Evolutionary conservation across 148 eudicot genomes (phyloP), one percentile per base, ranked within the genome.

Genomic region (Mesembryanthemum crystallinum): DNA sequence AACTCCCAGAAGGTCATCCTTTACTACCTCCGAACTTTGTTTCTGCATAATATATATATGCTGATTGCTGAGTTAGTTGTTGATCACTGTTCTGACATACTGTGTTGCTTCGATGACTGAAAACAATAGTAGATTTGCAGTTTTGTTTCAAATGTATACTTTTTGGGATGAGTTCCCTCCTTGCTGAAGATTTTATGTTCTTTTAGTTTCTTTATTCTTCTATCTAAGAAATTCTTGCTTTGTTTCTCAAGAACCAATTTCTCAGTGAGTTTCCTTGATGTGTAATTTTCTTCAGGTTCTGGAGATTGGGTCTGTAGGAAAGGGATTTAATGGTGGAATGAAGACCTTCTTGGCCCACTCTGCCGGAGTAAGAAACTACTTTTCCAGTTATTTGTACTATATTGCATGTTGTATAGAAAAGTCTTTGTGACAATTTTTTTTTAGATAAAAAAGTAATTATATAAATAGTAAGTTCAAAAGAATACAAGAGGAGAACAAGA

Each of bases 291-390:
- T 80, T 72, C 82, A 96, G 99, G 92, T 96, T 73, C 42, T 96
- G 72, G 99, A 96, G 86, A 85, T 92, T 83, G 98, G 99, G 74
- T 91, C 99, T 57, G 86, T 96, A 66, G 99, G 99, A 20, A 92
- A 88, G 85, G 89, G 92, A 74, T 77, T 73, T 71, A 71, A 81
- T 81, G 83, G 84, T 62, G 95, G 89, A 20, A 76, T 64, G 73
- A 82, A 87, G 76, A 84, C 80, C 18, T 86, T 96, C 77, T 92
- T 80, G 63, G 90, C 92, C 78, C 99, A 96, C 84, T 71, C 88
- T 70, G 77, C 98, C 35, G 83, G 84, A 78, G 99, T 96, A 86
- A 76, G 91, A 65, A 65, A 73, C 57, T 64, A 23, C 39, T 76
- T 59, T 73, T 63, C 4, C 23, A 17, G 18, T 17, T 43, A 1